phyloP scores from a whole-genome alignment of 2,329 filamentous ascomycete species.

The Calonectria montana region DNA sequence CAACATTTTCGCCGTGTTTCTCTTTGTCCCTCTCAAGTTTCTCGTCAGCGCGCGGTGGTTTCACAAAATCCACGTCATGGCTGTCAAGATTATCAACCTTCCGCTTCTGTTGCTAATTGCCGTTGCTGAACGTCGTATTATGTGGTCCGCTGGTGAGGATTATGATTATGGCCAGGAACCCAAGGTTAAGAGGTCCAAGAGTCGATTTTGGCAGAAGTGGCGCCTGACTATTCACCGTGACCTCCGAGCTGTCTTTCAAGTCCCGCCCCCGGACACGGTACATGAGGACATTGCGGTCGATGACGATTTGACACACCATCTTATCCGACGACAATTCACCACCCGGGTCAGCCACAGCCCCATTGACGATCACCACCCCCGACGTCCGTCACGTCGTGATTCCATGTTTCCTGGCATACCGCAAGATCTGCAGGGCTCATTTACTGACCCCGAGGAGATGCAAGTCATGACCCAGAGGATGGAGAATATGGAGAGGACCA shows the following conservation, averaged over 20 bases:
- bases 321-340: constrained; percentile 67
- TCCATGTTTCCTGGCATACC: constrained; percentile 66
- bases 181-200: constrained; percentile 42
- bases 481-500: constrained; percentile 61
- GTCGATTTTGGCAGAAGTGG: constrained; percentile 74
- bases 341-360: constrained; percentile 52
- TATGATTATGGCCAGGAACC: constrained; percentile 28
- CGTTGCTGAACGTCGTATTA: constrained; percentile 74
- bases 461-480: constrained; percentile 58
- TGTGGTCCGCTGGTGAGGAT: constrained; percentile 63
- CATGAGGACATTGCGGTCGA: constrained; percentile 68
- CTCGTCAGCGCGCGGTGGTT: constrained; percentile 86
- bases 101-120: constrained; percentile 80
- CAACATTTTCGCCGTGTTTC: constrained; percentile 80
- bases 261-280: constrained; percentile 72
- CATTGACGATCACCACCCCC: constrained; percentile 49
- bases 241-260: constrained; percentile 78
- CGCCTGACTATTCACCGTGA: constrained; percentile 78
- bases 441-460: constrained; percentile 59
- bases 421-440: constrained; percentile 60
- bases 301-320: constrained; percentile 67
- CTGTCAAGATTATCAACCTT: constrained; percentile 79
- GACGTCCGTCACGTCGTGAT: constrained; percentile 60
- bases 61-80: constrained; percentile 87
- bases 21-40: constrained; percentile 82